phyloP scores from a whole-genome alignment of 2,329 filamentous ascomycete species.

The Kalmusia sp. region DNA sequence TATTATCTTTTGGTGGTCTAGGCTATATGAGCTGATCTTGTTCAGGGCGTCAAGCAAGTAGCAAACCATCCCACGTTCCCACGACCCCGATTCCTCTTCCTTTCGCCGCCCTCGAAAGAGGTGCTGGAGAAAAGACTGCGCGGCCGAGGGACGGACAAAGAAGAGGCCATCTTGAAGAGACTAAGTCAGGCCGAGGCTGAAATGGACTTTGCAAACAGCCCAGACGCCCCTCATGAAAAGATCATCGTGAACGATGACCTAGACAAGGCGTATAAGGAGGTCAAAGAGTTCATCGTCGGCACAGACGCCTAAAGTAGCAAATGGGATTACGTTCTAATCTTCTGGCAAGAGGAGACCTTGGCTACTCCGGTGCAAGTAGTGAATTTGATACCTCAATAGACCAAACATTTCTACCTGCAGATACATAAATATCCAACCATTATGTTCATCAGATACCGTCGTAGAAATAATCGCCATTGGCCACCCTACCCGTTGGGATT shows the following conservation, averaged over 20 bases:
- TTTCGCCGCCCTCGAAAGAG: slow-evolving; percentile 79
- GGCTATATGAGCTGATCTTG: background rate
- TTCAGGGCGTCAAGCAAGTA: slow-evolving; percentile 87
- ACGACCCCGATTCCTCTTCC: slow-evolving; percentile 79
- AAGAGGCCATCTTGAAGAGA: slow-evolving; percentile 56
- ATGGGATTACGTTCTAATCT: no score
- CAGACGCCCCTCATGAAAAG: slow-evolving; percentile 58
- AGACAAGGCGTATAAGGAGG: slow-evolving; percentile 56
- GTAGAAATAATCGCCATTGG: slow-evolving; percentile 53
- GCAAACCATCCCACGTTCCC: slow-evolving; percentile 72
- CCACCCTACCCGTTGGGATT: slow-evolving; percentile 55
- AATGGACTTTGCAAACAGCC: slow-evolving; percentile 49
- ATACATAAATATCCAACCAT: slow-evolving; percentile 32
- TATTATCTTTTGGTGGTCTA: background rate
- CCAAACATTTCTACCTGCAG: slow-evolving; percentile 1
- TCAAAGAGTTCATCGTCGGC: slow-evolving; percentile 60
- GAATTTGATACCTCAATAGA: slow-evolving; percentile 1
- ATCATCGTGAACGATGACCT: slow-evolving; percentile 61
- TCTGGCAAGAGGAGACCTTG: background rate
- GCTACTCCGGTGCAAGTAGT: background rate
- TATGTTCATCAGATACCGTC: slow-evolving; percentile 56
- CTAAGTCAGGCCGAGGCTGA: slow-evolving; percentile 56
- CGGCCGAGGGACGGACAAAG: slow-evolving; percentile 51
- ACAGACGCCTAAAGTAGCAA: slow-evolving; percentile 31
- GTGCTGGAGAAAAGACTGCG: slow-evolving; percentile 70